A percentile compares a stretch with the other conserved stretches of the same genome.
Evolutionary conservation across 148 eudicot genomes (phyloP).

Genomic region (Chenopodium quinoa): DNA sequence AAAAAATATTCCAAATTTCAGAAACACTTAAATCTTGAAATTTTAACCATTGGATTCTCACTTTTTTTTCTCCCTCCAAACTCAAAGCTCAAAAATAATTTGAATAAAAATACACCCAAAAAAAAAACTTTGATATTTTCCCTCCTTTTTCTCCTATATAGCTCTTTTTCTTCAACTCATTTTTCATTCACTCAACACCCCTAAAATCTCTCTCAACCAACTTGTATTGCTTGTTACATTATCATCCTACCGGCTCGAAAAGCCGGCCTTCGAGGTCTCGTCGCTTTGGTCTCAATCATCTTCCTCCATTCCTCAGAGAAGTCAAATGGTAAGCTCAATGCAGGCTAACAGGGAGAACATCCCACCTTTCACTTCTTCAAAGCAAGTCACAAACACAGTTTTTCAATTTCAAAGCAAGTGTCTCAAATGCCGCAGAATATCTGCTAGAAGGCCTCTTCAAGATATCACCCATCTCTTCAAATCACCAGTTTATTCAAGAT

Average conservation of each 20-base stretch:
- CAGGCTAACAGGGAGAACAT: conserved; percentile 27
- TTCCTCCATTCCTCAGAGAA: not conserved
- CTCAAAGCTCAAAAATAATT: not conserved
- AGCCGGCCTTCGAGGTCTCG: not conserved
- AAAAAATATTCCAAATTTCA: not conserved
- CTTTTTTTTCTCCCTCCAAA: too few species aligned
- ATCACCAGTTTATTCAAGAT: not conserved
- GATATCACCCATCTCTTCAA: conserved; percentile 30
- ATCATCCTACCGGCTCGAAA: not conserved
- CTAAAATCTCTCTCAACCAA: not conserved
- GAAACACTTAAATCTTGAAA: not conserved
- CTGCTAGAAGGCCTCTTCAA: conserved; percentile 20
- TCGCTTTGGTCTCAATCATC: not conserved
- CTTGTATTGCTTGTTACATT: too few species aligned
- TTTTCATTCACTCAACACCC: not conserved
- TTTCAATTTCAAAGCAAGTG: conserved; percentile 7
- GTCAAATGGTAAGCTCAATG: not conserved
- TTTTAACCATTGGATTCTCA: too few species aligned
- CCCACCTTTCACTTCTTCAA: conserved; percentile 21
- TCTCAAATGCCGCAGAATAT: not conserved
- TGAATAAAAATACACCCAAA: too few species aligned
- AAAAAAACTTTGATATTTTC: not conserved
- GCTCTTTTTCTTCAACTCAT: not conserved
- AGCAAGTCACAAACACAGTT: conserved; percentile 16
- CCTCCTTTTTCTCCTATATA: not conserved